phyloP scores from a whole-genome alignment of 331 rosid species.

The Rosa hybrid region DNA sequence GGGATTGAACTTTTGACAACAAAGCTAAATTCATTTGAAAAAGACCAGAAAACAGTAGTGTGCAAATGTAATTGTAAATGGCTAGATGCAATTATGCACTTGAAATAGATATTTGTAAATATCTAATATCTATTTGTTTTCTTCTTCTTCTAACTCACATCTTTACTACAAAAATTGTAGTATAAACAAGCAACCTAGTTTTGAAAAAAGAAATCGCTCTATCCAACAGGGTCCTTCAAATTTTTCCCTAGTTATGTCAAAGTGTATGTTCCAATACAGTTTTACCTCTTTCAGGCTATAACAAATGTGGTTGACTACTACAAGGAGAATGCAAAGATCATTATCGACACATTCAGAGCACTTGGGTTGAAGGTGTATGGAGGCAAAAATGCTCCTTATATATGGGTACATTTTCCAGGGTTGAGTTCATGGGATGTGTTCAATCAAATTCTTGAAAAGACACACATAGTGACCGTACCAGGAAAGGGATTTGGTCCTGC shows the following conservation, averaged over 20 bases:
- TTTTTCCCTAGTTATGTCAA: background rate
- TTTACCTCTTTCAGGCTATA: conserved; percentile 44
- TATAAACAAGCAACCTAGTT: too few species aligned
- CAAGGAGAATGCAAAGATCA: conserved; percentile 58
- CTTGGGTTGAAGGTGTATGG: conserved; percentile 58
- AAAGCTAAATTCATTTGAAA: too few species aligned
- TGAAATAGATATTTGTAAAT: too few species aligned
- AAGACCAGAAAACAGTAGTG: too few species aligned
- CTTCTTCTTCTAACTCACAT: too few species aligned
- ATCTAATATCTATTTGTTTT: too few species aligned
- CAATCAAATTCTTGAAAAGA: conserved; percentile 45
- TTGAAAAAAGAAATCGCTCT: too few species aligned
- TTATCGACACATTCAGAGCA: conserved; percentile 42
- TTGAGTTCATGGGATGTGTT: conserved; percentile 62
- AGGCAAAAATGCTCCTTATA: conserved; percentile 60
- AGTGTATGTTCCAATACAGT: background rate
- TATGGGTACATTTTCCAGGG: conserved; percentile 73
- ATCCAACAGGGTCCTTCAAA: background rate
- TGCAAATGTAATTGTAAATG: too few species aligned
- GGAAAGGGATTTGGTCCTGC: conserved; percentile 71
- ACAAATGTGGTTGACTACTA: conserved; percentile 37
- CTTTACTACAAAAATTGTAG: too few species aligned
- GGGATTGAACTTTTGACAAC: too few species aligned
- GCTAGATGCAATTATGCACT: too few species aligned
- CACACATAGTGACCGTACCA: conserved; percentile 62